Percentiles rank a stretch among this genome's conserved stretches.
Conservation (phyloP, 1,284 basidiomycete species). For the Ustilago curta region DNA sequence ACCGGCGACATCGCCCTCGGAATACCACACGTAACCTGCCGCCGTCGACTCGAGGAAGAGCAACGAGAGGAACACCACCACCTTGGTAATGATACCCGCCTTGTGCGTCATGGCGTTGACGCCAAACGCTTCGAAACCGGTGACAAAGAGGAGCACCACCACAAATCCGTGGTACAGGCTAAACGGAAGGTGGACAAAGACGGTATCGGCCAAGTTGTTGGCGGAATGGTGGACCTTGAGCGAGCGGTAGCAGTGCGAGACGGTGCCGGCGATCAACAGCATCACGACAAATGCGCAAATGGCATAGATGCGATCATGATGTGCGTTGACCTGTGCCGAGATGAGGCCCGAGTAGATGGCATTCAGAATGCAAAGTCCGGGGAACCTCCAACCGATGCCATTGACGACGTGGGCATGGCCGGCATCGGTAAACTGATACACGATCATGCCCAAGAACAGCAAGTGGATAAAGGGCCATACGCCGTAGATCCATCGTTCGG, state of each 20-base stretch:
- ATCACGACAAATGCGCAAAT: conserved; percentile 85
- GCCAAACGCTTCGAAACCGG: conserved; percentile 91
- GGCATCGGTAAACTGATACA: conserved; percentile 70
- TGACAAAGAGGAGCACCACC: conserved; percentile 87
- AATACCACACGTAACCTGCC: conserved; percentile 83
- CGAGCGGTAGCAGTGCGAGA: conserved; percentile 91
- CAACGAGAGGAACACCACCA: conserved; percentile 90
- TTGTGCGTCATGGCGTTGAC: conserved; percentile 77
- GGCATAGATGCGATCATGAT: conserved; percentile 76
- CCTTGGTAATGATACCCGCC: conserved; percentile 89
- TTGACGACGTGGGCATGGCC: conserved; percentile 86
- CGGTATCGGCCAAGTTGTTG: conserved; percentile 73
- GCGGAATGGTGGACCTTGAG: conserved; percentile 85
- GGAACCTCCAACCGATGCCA: conserved; percentile 87
- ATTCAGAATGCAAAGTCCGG: conserved; percentile 84
- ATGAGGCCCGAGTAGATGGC: conserved; percentile 82
- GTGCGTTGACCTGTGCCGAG: conserved; percentile 43
- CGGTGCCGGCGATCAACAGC: conserved; percentile 83
- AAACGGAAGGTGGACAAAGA: conserved; percentile 71
- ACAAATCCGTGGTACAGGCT: conserved; percentile 88
- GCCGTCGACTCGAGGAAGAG: conserved; percentile 94
- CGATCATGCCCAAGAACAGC: conserved; percentile 78
- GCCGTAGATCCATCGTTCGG: conserved; percentile 86
- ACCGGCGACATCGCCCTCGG: conserved; percentile 90
- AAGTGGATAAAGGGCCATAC: conserved; percentile 84